Evolutionary conservation across 176 grass and related monocot species (phyloP).

Genomic region (Thalia dealbata): DNA sequence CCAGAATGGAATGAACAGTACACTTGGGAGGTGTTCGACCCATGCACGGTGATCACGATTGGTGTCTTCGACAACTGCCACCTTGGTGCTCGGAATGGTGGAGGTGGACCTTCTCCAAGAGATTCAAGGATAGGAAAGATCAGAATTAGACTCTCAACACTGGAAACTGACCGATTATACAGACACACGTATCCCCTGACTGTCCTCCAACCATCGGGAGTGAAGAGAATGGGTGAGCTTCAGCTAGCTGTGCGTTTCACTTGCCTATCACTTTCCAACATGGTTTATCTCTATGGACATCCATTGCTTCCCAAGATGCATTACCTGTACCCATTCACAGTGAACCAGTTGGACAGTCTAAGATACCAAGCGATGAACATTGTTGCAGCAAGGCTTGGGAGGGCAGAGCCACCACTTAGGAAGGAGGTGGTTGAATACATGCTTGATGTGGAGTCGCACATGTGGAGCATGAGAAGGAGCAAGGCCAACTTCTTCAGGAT

Average conservation of each 20-base stretch:
- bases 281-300: slow-evolving; percentile 76
- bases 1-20: slow-evolving; percentile 87
- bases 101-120: neutral
- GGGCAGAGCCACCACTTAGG: slow-evolving; percentile 57
- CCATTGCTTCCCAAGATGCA: slow-evolving; percentile 81
- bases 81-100: slow-evolving; percentile 24
- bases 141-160: slow-evolving; percentile 69
- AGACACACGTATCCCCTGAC: slow-evolving; percentile 78
- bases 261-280: slow-evolving; percentile 59
- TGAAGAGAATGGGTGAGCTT: slow-evolving; percentile 98
- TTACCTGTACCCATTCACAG: slow-evolving; percentile 72
- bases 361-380: slow-evolving; percentile 77
- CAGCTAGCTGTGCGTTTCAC: slow-evolving; percentile 77
- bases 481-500: slow-evolving; percentile 98
- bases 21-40: slow-evolving; percentile 90
- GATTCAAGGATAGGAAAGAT: slow-evolving; percentile 76
- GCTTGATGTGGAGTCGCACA: slow-evolving; percentile 77
- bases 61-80: slow-evolving; percentile 89
- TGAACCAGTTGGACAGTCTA: slow-evolving; percentile 66
- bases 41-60: slow-evolving; percentile 80
- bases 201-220: slow-evolving; percentile 44
- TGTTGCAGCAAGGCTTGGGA: slow-evolving; percentile 52
- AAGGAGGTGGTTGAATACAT: slow-evolving; percentile 95
- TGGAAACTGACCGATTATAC: slow-evolving; percentile 77
- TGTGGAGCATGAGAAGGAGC: slow-evolving; percentile 98